Percentiles rank a stretch among this genome's conserved stretches.
phyloP scores from a whole-genome alignment of 768 basidiomycete genomes.

The Phanerodontia chrysosporium region DNA sequence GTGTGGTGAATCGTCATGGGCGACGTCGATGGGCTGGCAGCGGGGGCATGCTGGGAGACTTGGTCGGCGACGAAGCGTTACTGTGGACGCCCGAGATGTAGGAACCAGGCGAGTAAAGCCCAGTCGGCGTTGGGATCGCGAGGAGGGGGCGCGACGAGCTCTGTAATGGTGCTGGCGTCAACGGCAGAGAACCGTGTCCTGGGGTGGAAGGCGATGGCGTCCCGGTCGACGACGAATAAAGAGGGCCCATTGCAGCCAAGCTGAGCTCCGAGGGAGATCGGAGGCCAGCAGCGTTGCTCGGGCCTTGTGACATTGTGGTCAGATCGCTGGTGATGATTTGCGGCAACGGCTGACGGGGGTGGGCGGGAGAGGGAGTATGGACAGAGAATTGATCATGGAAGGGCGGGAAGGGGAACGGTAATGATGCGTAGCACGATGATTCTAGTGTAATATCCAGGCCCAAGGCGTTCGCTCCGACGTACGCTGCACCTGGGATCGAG shows the following conservation, averaged over 20 bases:
- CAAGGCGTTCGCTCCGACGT: background rate
- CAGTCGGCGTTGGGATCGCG: background rate
- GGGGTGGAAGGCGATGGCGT: slow-evolving; percentile 3
- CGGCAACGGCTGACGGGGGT: background rate
- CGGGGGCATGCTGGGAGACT: background rate
- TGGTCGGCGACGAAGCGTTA: background rate
- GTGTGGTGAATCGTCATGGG: background rate
- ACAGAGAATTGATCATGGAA: background rate
- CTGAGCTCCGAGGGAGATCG: background rate
- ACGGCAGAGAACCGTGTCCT: background rate
- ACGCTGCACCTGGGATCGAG: background rate
- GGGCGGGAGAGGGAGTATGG: background rate
- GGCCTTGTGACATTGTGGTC: background rate
- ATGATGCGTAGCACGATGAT: background rate
- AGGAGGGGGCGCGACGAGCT: background rate
- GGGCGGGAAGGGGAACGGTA: background rate
- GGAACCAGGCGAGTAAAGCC: background rate
- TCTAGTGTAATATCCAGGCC: background rate
- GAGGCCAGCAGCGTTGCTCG: background rate
- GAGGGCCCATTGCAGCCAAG: background rate
- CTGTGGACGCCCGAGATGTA: background rate
- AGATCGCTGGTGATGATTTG: slow-evolving; percentile 10
- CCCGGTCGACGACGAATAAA: background rate
- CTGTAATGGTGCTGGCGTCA: slow-evolving; percentile 5
- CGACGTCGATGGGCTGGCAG: background rate